Evolutionary conservation across 2,329 filamentous ascomycete species (phyloP), one percentile per base, ranked within the genome.

Genomic region (Paracamarosporium sp.): DNA sequence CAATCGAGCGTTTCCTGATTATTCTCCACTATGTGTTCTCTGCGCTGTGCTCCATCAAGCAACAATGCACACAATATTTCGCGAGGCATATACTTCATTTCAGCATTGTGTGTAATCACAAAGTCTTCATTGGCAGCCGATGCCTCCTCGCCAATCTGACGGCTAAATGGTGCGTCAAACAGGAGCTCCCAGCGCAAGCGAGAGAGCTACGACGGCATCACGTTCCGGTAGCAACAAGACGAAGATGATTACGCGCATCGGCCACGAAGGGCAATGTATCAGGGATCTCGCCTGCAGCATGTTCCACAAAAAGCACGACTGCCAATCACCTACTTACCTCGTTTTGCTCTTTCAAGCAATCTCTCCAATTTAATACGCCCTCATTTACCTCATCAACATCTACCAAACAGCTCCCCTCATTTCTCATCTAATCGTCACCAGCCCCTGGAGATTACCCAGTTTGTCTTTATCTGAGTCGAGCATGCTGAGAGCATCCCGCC

Each of bases 1-100:
- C 43, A 36, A 24, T 56, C 47, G 12, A 55, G 61, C 20, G 57
- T 50, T 22, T 59, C 58, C 28, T 64, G 43, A 59, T 47, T 8
- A 12, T 11, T 33, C 5, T 17, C 9, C 15, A 40, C 15, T n/a
- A n/a, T n/a, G n/a, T n/a, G n/a, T n/a, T n/a, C 12, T 4, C 36
- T 22, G 35, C 36, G 22, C n/a, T 11, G 17, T 22, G 17, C 7
- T 31, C 9, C 30, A 31, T 11, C 7, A 13, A 31, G 2, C 15
- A 25, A 25, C 25, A 27, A 24, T 15, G 5, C 11, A 13, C 20
- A 12, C 22, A n/a, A 12, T 13, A 25, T 9, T 17, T 36, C 13
- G 3, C 30, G 4, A 36, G 9, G n/a, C 44, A 47, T 12, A 33
- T 25, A n/a, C 22, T 27, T 27, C 4, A 7, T 11, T 7, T 8